Conservation (phyloP, 2,329 filamentous ascomycete species). For the Arachnopeziza araneosa region DNA sequence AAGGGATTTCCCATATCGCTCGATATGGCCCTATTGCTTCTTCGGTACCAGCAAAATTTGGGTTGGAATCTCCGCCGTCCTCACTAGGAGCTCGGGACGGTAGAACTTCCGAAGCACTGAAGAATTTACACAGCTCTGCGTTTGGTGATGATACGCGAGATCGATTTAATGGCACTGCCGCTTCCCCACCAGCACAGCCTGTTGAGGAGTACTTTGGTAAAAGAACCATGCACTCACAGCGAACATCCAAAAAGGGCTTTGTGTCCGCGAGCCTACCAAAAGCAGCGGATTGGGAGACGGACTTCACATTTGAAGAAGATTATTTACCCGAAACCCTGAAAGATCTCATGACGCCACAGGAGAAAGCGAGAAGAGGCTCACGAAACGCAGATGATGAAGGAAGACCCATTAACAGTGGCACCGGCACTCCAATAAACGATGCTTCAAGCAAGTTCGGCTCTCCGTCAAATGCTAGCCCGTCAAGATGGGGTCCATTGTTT, state of each 20-base stretch:
- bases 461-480: constrained; percentile 52
- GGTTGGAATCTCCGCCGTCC: constrained; percentile 76
- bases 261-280: constrained; percentile 64
- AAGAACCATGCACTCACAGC: constrained; percentile 64
- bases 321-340: constrained; percentile 71
- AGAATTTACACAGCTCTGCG: constrained; percentile 60
- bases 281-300: constrained; percentile 55
- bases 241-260: constrained; percentile 61
- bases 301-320: constrained; percentile 83
- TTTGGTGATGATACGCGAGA: constrained; percentile 56
- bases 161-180: constrained; percentile 50
- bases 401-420: constrained; percentile 36
- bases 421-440: constrained; percentile 38
- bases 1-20: constrained; percentile 87
- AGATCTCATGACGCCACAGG: constrained; percentile 60
- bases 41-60: constrained; percentile 88
- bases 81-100: constrained; percentile 60
- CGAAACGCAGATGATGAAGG: constrained; percentile 48
- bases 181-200: constrained; percentile 35
- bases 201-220: constrained; percentile 61
- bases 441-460: constrained; percentile 54
- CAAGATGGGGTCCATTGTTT: constrained; percentile 56
- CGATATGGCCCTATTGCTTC: constrained; percentile 86
- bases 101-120: constrained; percentile 58
- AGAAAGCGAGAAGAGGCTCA: constrained; percentile 62